Evolutionary conservation across 1,284 basidiomycete species (phyloP), one percentile per base, ranked within the genome.

Genomic region (Leccinum discolor): DNA sequence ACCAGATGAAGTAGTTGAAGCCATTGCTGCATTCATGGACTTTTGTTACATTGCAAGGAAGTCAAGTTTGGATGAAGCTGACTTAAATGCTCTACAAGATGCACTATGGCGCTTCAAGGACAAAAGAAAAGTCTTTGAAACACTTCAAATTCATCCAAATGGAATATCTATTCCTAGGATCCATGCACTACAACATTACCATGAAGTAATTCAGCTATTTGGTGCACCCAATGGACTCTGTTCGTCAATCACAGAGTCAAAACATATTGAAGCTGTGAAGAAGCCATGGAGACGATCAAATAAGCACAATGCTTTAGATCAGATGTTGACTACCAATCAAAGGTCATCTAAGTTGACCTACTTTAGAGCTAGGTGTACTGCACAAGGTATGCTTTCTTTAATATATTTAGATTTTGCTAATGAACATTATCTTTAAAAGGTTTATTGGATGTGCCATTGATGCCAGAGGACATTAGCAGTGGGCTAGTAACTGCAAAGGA

Each of bases 41-140:
- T 62, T 62, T 40, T 62, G 61, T 18, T 67, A 67, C 35, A 60
- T 67, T 23, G 58, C 60, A 18, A 57, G 26, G 4, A 29, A 54
- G 1, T 59, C 56, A 10, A 54, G 54, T 10, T 18, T 67, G 2
- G 50, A 18, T 23, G 63, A 65, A 2, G 50, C 18, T 3, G 42
- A 61, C 18, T 16, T 56, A 56, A 56, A 11, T 56, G 54, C 54
- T 56, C 12, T 56, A 18, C 52, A 54, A 54, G 18, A 54, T 54
- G 52, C 52, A 54, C 18, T 54, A 54, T n/a, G 18, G n/a, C 18
- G 8, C n/a, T 54, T 54, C 18, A n/a, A 54, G 18, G 52, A 54
- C n/a, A 54, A 54, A 54, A 12, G 21, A 54, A 18, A 54, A 21
- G 18, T 54, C 11, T 54, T 54, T 23, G 21, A 18, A 54, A 18